A percentile compares a stretch with the other conserved stretches of the same genome.
Conservation (phyloP, 1,139 yeast genomes). For the Yamadazyma dushanensis region DNA sequence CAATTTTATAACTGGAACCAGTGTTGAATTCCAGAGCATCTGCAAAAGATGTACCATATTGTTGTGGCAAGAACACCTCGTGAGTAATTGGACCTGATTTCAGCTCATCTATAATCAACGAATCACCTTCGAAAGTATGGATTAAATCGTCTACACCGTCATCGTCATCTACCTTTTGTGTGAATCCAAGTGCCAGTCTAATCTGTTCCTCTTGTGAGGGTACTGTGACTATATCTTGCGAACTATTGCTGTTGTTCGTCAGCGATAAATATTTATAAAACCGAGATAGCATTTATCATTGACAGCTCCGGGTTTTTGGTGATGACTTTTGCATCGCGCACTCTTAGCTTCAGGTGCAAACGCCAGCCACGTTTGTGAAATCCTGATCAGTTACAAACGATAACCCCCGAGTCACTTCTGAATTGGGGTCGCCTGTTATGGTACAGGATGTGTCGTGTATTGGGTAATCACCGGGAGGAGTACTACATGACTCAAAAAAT, state of each 20-base stretch:
- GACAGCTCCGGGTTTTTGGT: background rate
- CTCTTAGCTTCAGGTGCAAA: too few species aligned
- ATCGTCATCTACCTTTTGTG: background rate
- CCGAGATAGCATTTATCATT: constrained; percentile 3
- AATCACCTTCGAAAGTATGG: constrained; percentile 12
- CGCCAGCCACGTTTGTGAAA: too few species aligned
- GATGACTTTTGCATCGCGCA: too few species aligned
- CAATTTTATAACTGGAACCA: constrained; percentile 10
- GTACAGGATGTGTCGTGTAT: too few species aligned
- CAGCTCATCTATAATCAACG: constrained; percentile 13
- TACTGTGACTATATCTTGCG: too few species aligned
- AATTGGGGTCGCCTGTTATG: too few species aligned
- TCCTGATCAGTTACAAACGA: too few species aligned
- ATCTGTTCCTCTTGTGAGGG: background rate
- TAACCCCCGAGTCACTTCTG: too few species aligned
- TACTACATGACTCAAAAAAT: too few species aligned
- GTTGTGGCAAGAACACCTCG: constrained; percentile 4
- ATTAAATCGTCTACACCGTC: constrained; percentile 8
- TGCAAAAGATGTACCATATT: constrained; percentile 18
- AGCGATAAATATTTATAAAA: constrained; percentile 3
- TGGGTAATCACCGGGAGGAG: too few species aligned
- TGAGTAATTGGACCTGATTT: constrained; percentile 10
- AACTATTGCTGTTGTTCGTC: too few species aligned
- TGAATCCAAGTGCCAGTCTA: background rate
- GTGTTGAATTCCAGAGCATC: constrained; percentile 14